Conservation (phyloP, 202 grass and related monocot species). For the Schoenoplectus tabernaemontani region DNA sequence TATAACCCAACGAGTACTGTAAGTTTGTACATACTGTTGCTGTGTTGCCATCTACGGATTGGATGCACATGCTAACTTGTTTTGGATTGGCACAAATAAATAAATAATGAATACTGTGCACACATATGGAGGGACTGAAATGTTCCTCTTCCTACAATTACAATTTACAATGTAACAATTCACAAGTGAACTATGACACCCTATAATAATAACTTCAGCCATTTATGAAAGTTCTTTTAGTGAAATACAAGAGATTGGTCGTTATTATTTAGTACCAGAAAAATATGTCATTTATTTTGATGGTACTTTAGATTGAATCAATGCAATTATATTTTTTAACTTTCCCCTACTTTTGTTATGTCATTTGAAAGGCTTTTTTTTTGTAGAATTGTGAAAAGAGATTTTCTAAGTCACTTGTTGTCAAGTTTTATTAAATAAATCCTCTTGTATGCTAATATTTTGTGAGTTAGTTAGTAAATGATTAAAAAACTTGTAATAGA, state of each 20-base stretch:
- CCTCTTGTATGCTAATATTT: neutral
- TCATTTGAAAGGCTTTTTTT: too few relatives aligned
- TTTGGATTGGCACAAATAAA: neutral
- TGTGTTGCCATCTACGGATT: neutral
- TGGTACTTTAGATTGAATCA: too few relatives aligned
- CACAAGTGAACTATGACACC: too few relatives aligned
- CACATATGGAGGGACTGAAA: neutral
- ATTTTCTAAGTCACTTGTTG: too few relatives aligned
- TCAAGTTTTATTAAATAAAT: too few relatives aligned
- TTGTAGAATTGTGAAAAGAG: too few relatives aligned
- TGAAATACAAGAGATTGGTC: neutral
- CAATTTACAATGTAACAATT: neutral
- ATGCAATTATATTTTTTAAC: neutral
- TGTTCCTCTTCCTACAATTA: too few relatives aligned
- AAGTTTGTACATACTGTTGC: neutral
- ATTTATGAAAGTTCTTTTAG: too few relatives aligned
- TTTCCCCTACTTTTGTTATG: too few relatives aligned
- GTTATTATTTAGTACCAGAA: neutral
- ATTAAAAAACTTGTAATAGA: neutral
- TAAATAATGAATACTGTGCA: neutral
- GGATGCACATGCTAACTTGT: neutral
- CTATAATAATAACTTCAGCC: too few relatives aligned
- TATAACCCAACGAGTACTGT: neutral
- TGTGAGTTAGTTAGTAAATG: neutral
- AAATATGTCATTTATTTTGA: neutral